phyloP scores from a whole-genome alignment of 2,329 filamentous ascomycete genomes.

The Ilyonectria sp. region DNA sequence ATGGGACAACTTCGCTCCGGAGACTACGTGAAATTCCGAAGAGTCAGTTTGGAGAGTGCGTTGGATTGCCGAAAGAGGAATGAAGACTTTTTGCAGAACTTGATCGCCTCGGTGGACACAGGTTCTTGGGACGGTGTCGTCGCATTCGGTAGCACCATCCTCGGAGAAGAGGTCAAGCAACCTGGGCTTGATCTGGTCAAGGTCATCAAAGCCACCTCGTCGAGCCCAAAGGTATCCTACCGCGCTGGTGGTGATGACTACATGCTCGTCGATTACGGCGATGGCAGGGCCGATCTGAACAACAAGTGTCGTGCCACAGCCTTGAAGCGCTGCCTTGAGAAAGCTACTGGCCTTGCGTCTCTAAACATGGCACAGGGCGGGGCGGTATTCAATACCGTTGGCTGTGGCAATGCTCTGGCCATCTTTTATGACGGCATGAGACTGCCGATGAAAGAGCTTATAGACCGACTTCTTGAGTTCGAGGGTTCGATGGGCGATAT shows the following conservation, averaged over 20 bases:
- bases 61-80: constrained; percentile 19
- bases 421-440: constrained; percentile 29
- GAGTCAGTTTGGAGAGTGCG: constrained; percentile 58
- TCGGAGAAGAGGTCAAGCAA: constrained; percentile 17
- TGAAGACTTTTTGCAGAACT: constrained; percentile 22
- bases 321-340: constrained; percentile 29
- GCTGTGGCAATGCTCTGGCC: constrained; percentile 25
- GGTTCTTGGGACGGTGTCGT: constrained; percentile 20
- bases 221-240: constrained; percentile 57
- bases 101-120: background rate
- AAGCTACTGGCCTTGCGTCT: constrained; percentile 26
- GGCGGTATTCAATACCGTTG: constrained; percentile 25
- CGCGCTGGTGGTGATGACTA: constrained; percentile 64
- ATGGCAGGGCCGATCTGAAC: constrained; percentile 68
- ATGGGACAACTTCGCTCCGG: constrained; percentile 54
- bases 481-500: constrained; percentile 36
- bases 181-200: constrained; percentile 22
- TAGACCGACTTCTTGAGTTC: constrained; percentile 29
- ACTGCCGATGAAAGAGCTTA: constrained; percentile 16
- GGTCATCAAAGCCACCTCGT: constrained; percentile 15
- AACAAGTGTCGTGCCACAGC: constrained; percentile 56
- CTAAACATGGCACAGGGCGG: constrained; percentile 20
- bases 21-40: constrained; percentile 36
- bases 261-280: constrained; percentile 71
- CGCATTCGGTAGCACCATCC: constrained; percentile 12